These are phyloP conservation scores for Didymella arachidicola DNA, from an alignment of 2,329 filamentous ascomycete species.

Conservation along the genomic window DNA sequence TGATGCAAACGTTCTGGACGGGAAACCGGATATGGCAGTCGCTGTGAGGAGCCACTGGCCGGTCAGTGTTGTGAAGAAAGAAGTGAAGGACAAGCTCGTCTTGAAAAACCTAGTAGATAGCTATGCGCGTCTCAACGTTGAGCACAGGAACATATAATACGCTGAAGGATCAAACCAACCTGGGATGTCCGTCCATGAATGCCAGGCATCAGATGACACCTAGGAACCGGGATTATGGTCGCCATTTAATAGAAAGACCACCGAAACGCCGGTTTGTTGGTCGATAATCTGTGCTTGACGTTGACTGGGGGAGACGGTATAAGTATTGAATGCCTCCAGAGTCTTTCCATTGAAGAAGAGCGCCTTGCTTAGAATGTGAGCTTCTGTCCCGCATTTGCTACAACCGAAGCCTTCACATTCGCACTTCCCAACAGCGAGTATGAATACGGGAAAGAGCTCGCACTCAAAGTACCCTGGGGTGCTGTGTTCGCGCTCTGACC, in stretches of 20 bases:
- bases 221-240: too few species aligned
- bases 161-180: too few species aligned
- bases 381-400: conserved; percentile 36
- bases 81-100: not conserved
- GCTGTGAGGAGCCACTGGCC: not conserved
- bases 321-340: too few species aligned
- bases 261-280: too few species aligned
- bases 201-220: too few species aligned
- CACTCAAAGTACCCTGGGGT: conserved; percentile 58
- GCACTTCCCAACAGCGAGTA: conserved; percentile 61
- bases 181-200: too few species aligned
- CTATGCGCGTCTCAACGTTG: not conserved
- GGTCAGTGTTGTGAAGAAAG: conserved; percentile 1
- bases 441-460: conserved; percentile 56
- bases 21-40: not conserved
- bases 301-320: too few species aligned
- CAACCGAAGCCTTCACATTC: conserved; percentile 57
- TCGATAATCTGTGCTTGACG: too few species aligned
- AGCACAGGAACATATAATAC: too few species aligned
- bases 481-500: conserved; percentile 58
- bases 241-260: too few species aligned
- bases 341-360: too few species aligned
- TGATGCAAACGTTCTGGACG: not conserved
- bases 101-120: not conserved
- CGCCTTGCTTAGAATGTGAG: conserved; percentile 18